These are phyloP conservation scores for Saccharomycopsis sp. DNA, from an alignment of 805 yeast species.

Conservation along the genomic window DNA sequence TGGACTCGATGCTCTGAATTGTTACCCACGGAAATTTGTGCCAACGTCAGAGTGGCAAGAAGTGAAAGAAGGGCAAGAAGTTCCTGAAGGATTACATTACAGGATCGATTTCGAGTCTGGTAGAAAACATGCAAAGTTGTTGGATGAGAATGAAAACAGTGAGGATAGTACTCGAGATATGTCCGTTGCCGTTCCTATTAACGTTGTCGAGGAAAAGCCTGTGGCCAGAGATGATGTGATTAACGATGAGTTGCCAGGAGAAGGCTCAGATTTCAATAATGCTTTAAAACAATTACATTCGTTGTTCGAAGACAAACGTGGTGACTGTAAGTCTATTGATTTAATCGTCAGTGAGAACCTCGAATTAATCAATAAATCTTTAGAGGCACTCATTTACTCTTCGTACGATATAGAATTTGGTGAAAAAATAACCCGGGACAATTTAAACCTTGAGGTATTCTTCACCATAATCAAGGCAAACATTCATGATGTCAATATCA, in stretches of 20 bases:
- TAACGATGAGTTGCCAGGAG: background rate
- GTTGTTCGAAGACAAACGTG: background rate
- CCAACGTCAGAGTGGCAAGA: slow-evolving; percentile 66
- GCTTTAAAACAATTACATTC: background rate
- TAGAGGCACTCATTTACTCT: slow-evolving; percentile 16
- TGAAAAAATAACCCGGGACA: slow-evolving; percentile 14
- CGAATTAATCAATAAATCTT: slow-evolving; percentile 5
- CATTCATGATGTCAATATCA: background rate
- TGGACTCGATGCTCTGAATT: slow-evolving; percentile 37
- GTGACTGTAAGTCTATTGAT: background rate
- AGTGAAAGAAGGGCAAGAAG: slow-evolving; percentile 61
- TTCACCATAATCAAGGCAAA: slow-evolving; percentile 10
- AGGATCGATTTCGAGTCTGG: slow-evolving; percentile 70
- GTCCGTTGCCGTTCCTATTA: slow-evolving; percentile 16
- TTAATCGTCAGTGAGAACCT: background rate
- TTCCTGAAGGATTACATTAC: slow-evolving; percentile 62
- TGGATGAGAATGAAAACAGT: slow-evolving; percentile 29
- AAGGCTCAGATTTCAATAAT: background rate
- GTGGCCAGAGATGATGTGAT: background rate
- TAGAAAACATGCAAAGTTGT: slow-evolving; percentile 57
- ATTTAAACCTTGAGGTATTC: slow-evolving; percentile 9
- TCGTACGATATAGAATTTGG: slow-evolving; percentile 19
- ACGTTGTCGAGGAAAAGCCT: background rate
- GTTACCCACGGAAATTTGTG: slow-evolving; percentile 58
- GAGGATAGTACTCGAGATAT: slow-evolving; percentile 18